Evolutionary conservation across 371 early-diverging fungal genomes (phyloP).

Genomic region (Mortierella polycephala): DNA sequence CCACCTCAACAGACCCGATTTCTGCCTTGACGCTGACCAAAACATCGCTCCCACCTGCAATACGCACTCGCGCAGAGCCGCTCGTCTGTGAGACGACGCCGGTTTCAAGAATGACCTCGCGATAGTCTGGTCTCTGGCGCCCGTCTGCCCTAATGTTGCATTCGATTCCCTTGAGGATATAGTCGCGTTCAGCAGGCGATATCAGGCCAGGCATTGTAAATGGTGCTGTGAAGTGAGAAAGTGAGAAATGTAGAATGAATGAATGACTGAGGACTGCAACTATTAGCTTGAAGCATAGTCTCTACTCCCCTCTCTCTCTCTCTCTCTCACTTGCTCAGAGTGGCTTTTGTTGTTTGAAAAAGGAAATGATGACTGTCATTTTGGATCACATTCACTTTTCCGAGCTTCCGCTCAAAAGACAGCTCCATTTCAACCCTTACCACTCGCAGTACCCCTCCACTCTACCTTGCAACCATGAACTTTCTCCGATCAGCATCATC

Average conservation of each 20-base stretch:
- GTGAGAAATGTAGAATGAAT: no score
- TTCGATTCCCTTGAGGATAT: slow-evolving; percentile 86
- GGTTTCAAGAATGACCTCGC: slow-evolving; percentile 81
- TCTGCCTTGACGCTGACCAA: slow-evolving; percentile 95
- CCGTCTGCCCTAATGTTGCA: slow-evolving; percentile 89
- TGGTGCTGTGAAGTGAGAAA: neutral
- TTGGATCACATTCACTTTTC: no score
- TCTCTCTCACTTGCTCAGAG: no score
- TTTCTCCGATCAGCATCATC: slow-evolving; percentile 65
- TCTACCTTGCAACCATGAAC: slow-evolving; percentile 54
- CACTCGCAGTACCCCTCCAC: no score
- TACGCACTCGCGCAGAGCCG: slow-evolving; percentile 84
- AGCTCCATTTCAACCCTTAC: no score
- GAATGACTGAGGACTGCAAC: no score
- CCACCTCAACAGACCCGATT: slow-evolving; percentile 77
- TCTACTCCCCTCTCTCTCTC: no score
- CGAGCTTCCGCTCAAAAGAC: no score
- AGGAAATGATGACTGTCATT: no score
- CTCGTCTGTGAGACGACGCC: slow-evolving; percentile 89
- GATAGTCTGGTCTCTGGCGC: slow-evolving; percentile 79
- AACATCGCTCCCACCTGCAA: slow-evolving; percentile 87
- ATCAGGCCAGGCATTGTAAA: slow-evolving; percentile 62
- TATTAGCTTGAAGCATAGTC: no score
- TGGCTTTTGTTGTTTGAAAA: no score
- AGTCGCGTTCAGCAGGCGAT: slow-evolving; percentile 85